phyloP scores from a whole-genome alignment of 495 filamentous ascomycete genomes.

The Podospora tetraspora region DNA sequence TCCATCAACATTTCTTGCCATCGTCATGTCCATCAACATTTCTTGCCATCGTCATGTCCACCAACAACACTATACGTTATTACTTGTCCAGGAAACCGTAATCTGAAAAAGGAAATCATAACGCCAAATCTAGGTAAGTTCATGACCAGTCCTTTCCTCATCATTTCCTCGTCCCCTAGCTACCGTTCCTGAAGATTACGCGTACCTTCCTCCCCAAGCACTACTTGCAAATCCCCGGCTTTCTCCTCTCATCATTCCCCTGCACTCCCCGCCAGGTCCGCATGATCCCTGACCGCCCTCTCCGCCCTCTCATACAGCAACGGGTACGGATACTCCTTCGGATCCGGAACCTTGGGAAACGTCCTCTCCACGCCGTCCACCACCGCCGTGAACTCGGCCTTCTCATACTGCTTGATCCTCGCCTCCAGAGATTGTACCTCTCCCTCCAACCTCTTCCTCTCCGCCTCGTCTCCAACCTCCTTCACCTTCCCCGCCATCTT shows the following conservation, averaged over 20 bases:
- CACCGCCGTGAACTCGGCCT: neutral
- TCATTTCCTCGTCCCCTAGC: neutral
- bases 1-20: too few relatives aligned
- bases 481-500: too few relatives aligned
- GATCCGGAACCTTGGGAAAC: neutral
- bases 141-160: neutral
- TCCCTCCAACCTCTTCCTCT: neutral
- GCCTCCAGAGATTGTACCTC: neutral
- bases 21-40: neutral
- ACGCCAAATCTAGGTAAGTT: neutral
- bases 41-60: neutral
- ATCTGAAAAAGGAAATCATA: neutral
- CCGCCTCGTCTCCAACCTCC: neutral
- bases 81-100: neutral
- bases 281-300: neutral
- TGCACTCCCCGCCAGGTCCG: neutral
- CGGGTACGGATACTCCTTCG: neutral
- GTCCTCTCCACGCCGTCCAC: neutral
- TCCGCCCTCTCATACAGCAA: neutral
- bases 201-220: neutral
- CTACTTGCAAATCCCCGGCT: neutral
- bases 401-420: neutral
- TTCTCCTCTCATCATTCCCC: neutral
- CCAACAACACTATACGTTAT: neutral
- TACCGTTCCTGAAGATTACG: neutral